Evolutionary conservation across 352 stramenopile genomes (phyloP).

Genomic region (Phytophthora syringae): DNA sequence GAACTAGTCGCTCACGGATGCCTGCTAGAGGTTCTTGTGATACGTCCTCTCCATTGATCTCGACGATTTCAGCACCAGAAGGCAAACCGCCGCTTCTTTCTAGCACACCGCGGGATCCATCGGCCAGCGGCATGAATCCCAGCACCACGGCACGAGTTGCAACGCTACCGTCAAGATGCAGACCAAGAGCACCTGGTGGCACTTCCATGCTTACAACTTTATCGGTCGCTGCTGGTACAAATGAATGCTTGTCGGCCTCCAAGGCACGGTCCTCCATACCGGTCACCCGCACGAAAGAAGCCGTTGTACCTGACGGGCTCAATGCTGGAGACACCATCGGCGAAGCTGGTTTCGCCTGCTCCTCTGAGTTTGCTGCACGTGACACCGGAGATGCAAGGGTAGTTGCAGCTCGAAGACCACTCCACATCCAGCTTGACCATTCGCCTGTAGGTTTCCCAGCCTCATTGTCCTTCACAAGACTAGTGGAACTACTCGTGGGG

Average conservation of each 20-base stretch:
- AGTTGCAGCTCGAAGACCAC: slow-evolving; percentile 17
- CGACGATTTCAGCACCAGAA: slow-evolving; percentile 55
- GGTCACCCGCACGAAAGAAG: slow-evolving; percentile 38
- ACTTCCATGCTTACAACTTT: slow-evolving; percentile 54
- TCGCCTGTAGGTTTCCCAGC: slow-evolving; percentile 13
- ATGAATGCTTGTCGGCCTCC: slow-evolving; percentile 9
- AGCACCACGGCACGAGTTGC: slow-evolving; percentile 52
- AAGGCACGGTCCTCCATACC: slow-evolving; percentile 25
- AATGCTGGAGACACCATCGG: not conserved
- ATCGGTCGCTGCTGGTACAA: slow-evolving; percentile 18
- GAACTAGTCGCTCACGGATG: slow-evolving; percentile 50
- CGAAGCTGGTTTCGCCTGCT: not conserved
- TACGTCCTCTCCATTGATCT: slow-evolving; percentile 73
- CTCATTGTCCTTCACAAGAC: slow-evolving; percentile 14
- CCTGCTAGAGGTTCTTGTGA: slow-evolving; percentile 44
- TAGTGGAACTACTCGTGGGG: slow-evolving; percentile 23
- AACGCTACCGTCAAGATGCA: slow-evolving; percentile 56
- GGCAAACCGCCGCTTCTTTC: slow-evolving; percentile 51
- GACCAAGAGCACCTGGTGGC: slow-evolving; percentile 57
- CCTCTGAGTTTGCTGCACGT: not conserved
- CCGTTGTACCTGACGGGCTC: slow-evolving; percentile 1
- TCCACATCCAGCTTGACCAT: slow-evolving; percentile 18
- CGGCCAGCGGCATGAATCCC: slow-evolving; percentile 65
- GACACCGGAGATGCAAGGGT: slow-evolving; percentile 5
- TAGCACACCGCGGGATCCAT: slow-evolving; percentile 52